These are phyloP conservation scores for Cercophora samala DNA, from an alignment of 495 filamentous ascomycete genomes.

Conservation along the genomic window DNA sequence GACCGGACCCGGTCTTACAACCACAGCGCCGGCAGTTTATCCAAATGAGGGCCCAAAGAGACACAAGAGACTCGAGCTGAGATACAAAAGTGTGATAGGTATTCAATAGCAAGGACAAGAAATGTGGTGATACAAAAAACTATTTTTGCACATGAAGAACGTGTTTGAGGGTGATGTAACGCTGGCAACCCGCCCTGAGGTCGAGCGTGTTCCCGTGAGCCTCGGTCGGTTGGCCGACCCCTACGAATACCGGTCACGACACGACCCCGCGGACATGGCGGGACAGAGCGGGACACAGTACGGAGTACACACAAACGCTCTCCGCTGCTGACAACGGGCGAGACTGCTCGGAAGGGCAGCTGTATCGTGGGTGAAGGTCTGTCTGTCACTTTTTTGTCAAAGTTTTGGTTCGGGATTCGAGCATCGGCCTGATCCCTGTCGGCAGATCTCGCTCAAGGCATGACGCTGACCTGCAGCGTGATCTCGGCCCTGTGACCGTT, in stretches of 20 bases:
- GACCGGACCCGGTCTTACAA: neutral
- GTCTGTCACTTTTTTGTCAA: no score
- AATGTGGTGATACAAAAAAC: neutral
- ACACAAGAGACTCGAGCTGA: neutral
- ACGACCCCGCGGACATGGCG: neutral
- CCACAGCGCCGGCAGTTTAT: neutral
- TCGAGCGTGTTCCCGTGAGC: neutral
- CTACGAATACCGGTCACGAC: neutral
- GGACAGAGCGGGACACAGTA: neutral
- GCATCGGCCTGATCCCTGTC: neutral
- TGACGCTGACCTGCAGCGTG: conserved; percentile 18
- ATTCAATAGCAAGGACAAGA: neutral
- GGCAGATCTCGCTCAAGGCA: neutral
- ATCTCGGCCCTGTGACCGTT: conserved; percentile 29
- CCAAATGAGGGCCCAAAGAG: neutral
- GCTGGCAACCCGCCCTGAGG: neutral
- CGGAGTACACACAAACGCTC: no score
- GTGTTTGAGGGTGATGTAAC: neutral
- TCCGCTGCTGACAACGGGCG: neutral
- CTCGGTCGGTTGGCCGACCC: neutral
- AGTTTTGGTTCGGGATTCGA: neutral
- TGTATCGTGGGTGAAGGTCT: no score
- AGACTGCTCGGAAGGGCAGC: neutral
- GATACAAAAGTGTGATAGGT: neutral
- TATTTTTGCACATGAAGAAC: neutral